Conservation (phyloP, 139 green algal genomes). For the Yamagishiella unicocca region DNA sequence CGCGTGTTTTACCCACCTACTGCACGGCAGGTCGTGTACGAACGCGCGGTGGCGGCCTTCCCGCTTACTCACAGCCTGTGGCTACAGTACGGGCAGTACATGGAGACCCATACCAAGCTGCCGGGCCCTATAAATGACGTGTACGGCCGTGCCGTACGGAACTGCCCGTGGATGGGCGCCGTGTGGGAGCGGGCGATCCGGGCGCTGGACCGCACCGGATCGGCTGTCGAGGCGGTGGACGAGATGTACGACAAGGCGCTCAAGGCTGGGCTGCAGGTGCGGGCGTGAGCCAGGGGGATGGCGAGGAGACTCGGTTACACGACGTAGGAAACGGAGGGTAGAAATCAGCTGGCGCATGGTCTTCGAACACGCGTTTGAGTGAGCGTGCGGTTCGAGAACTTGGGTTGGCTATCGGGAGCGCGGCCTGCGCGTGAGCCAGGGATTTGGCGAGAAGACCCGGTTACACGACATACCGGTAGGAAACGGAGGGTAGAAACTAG, state of each 20-base stretch:
- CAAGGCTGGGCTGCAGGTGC: constrained; percentile 64
- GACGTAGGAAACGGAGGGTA: too few species aligned
- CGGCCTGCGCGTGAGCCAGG: too few species aligned
- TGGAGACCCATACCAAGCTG: constrained; percentile 67
- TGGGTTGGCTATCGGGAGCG: too few species aligned
- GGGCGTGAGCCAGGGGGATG: too few species aligned
- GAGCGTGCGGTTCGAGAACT: too few species aligned
- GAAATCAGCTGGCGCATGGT: too few species aligned
- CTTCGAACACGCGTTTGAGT: too few species aligned
- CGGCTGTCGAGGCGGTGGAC: constrained; percentile 42
- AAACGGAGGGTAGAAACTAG: too few species aligned
- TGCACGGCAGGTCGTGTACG: constrained; percentile 77
- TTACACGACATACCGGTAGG: too few species aligned
- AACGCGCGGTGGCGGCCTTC: constrained; percentile 86
- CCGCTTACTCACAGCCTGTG: constrained; percentile 86
- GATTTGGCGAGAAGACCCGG: too few species aligned
- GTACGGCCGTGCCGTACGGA: constrained; percentile 80
- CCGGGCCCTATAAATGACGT: constrained; percentile 53
- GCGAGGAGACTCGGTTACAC: too few species aligned
- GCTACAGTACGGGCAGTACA: constrained; percentile 81
- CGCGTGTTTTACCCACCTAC: too few species aligned
- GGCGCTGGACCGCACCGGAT: constrained; percentile 52
- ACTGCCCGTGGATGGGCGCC: constrained; percentile 88
- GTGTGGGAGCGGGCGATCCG: constrained; percentile 78
- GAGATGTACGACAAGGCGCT: constrained; percentile 60